Conservation (phyloP, 1,139 yeast genomes). For the Candida pseudoviswanathii region DNA sequence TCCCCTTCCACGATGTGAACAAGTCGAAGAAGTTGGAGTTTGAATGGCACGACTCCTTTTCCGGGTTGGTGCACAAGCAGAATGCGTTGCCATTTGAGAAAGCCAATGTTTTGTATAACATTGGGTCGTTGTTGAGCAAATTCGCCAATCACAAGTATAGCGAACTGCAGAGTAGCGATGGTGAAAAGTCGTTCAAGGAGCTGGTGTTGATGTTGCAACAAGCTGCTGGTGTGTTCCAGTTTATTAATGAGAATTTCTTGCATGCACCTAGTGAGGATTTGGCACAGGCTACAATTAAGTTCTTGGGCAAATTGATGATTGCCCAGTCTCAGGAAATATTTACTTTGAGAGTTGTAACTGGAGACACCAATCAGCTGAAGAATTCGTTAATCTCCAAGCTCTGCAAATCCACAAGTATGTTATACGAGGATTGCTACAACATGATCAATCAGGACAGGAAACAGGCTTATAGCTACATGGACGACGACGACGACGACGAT, state of each 20-base stretch:
- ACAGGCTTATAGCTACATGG: slow-evolving; percentile 15
- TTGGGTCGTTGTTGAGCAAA: slow-evolving; percentile 37
- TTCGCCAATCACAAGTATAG: slow-evolving; percentile 55
- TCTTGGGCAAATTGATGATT: slow-evolving; percentile 64
- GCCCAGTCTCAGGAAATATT: slow-evolving; percentile 93
- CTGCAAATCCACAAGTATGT: slow-evolving; percentile 59
- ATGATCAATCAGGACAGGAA: slow-evolving; percentile 16
- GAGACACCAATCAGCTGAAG: slow-evolving; percentile 49
- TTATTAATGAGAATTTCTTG: slow-evolving; percentile 76
- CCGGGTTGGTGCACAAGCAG: slow-evolving; percentile 42
- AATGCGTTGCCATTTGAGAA: slow-evolving; percentile 82
- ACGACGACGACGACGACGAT: slow-evolving; percentile 19
- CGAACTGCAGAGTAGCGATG: slow-evolving; percentile 39
- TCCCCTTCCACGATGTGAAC: slow-evolving; percentile 64
- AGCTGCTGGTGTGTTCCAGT: slow-evolving; percentile 78
- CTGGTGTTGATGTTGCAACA: slow-evolving; percentile 67
- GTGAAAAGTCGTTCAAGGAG: slow-evolving; percentile 48
- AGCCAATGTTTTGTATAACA: slow-evolving; percentile 78
- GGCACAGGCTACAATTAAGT: slow-evolving; percentile 66
- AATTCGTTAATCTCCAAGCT: slow-evolving; percentile 74
- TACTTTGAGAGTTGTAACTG: slow-evolving; percentile 59
- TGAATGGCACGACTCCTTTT: slow-evolving; percentile 81
- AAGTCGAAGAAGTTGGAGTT: slow-evolving; percentile 58
- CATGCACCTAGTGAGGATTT: slow-evolving; percentile 90
- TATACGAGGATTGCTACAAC: slow-evolving; percentile 53